phyloP scores from a whole-genome alignment of 129 eudicot genomes.

The Oenanthe sinensis region DNA sequence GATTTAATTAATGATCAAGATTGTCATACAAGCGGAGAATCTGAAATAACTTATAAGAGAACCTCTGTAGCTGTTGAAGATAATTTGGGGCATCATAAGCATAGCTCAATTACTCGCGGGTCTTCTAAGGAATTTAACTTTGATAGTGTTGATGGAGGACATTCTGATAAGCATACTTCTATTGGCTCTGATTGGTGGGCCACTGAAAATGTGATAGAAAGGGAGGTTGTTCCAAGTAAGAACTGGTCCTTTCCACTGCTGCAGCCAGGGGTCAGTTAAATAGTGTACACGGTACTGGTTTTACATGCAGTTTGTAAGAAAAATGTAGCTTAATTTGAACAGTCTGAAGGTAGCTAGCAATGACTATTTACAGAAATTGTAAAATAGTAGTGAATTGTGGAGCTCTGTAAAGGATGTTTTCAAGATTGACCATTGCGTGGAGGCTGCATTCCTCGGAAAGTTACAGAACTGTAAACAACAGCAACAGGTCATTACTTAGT shows the following conservation, averaged over 20 bases:
- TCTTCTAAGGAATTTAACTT: slow-evolving; percentile 73
- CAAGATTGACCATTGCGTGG: slow-evolving; percentile 16
- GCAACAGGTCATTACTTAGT: slow-evolving; percentile 2
- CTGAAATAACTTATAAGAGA: slow-evolving; percentile 10
- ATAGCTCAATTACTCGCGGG: slow-evolving; percentile 56
- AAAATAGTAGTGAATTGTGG: slow-evolving; percentile 8
- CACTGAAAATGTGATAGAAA: slow-evolving; percentile 50
- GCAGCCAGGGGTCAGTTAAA: slow-evolving; percentile 69
- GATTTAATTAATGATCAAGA: not conserved
- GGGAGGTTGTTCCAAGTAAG: slow-evolving; percentile 36
- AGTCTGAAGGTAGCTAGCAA: slow-evolving; percentile 1
- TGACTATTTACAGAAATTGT: slow-evolving; percentile 10
- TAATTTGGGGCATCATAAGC: slow-evolving; percentile 50
- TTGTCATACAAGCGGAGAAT: not conserved
- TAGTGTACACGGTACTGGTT: not conserved
- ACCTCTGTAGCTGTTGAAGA: slow-evolving; percentile 28
- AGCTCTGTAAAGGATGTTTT: slow-evolving; percentile 9
- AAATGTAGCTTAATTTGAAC: not conserved
- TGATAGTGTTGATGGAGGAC: slow-evolving; percentile 46
- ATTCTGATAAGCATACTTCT: slow-evolving; percentile 15
- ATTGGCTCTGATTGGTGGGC: slow-evolving; percentile 45
- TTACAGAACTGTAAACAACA: slow-evolving; percentile 7
- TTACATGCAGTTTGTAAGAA: not conserved
- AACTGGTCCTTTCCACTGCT: slow-evolving; percentile 75
- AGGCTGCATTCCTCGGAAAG: slow-evolving; percentile 13